Conservation (phyloP, 2,329 filamentous ascomycete genomes). For the Venturia oleaginea region DNA sequence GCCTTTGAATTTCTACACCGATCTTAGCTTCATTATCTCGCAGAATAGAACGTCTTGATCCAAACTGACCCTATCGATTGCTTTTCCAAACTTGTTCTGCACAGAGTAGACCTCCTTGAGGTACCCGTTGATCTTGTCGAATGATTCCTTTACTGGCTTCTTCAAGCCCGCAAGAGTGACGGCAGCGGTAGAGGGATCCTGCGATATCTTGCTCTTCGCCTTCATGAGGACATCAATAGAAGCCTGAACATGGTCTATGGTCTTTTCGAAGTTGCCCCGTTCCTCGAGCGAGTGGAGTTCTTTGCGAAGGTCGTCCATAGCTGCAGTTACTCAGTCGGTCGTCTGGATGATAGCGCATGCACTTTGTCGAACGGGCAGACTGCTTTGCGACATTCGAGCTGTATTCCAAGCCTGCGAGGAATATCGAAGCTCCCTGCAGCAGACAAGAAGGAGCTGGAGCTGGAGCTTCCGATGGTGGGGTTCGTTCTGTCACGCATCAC, state of each 20-base stretch:
- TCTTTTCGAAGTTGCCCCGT: conserved; percentile 59
- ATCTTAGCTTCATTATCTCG: not conserved
- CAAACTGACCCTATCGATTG: conserved; percentile 62
- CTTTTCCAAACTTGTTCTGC: conserved; percentile 75
- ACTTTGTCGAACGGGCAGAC: not conserved
- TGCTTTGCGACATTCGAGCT: conserved; percentile 6
- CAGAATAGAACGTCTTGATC: not conserved
- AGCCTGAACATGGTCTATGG: conserved; percentile 70
- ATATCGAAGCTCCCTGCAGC: not conserved
- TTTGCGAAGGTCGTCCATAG: conserved; percentile 58
- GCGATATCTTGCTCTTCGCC: conserved; percentile 59
- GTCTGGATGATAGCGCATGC: not conserved
- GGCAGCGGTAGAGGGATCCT: conserved; percentile 61
- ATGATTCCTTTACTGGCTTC: conserved; percentile 69
- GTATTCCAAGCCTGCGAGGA: not conserved
- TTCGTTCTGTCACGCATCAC: not conserved
- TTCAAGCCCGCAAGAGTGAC: conserved; percentile 76
- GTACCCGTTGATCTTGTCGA: conserved; percentile 71
- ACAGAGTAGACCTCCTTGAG: conserved; percentile 76
- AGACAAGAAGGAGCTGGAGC: not conserved
- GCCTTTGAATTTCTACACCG: conserved; percentile 42
- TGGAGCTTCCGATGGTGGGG: not conserved
- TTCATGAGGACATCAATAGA: conserved; percentile 68
- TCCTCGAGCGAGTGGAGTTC: conserved; percentile 66
- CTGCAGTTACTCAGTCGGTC: not conserved